These are phyloP conservation scores for Cladosporium sp. DNA, from an alignment of 2,329 filamentous ascomycete species.

Conservation along the genomic window DNA sequence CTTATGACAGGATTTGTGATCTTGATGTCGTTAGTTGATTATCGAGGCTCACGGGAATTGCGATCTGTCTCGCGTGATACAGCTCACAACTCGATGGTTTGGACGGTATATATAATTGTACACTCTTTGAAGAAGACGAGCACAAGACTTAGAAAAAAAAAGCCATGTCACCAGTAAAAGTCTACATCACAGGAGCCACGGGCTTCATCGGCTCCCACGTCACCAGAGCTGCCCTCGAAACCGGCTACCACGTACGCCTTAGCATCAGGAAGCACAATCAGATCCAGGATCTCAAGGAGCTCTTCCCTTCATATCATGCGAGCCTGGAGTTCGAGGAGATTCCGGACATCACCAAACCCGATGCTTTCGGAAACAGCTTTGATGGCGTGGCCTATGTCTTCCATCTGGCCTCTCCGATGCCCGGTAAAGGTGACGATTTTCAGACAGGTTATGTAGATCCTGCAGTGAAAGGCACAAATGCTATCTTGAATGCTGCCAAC, in stretches of 20 bases:
- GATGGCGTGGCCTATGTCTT: conserved; percentile 26
- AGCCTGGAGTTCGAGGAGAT: conserved; percentile 17
- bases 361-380: conserved; percentile 18
- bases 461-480: conserved; percentile 25
- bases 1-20: too few species aligned
- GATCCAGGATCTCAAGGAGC: background rate
- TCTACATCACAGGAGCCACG: conserved; percentile 25
- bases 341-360: conserved; percentile 15
- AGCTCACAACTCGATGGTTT: too few species aligned
- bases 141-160: too few species aligned
- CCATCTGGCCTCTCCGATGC: conserved; percentile 30
- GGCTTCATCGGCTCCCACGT: conserved; percentile 30
- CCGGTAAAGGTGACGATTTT: conserved; percentile 16
- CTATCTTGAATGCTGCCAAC: conserved; percentile 24
- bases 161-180: background rate
- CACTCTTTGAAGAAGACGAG: too few species aligned
- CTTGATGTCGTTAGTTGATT: too few species aligned
- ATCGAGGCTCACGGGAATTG: too few species aligned
- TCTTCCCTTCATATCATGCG: background rate
- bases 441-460: conserved; percentile 25
- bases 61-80: too few species aligned
- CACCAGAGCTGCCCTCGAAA: conserved; percentile 17
- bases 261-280: conserved; percentile 17
- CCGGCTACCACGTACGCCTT: conserved; percentile 20
- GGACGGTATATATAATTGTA: too few species aligned